phyloP scores from a whole-genome alignment of 768 basidiomycete genomes.

The Tulasnella sp. region DNA sequence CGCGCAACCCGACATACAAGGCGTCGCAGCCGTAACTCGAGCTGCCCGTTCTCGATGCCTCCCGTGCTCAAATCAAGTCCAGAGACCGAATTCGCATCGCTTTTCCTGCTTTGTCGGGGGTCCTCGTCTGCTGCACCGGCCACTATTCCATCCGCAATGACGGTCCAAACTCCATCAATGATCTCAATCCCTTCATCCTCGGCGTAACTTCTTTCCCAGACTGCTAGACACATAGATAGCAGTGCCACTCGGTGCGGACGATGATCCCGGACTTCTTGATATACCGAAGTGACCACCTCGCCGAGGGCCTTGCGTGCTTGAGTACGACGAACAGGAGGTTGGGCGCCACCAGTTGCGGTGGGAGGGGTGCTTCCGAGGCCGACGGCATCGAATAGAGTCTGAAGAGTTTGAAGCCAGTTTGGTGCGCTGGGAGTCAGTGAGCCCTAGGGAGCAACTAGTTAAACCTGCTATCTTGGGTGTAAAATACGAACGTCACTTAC shows the following conservation, averaged over 20 bases:
- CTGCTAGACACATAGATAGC: conserved; percentile 17
- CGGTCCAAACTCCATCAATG: neutral
- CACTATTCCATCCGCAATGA: conserved; percentile 29
- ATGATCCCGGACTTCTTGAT: conserved; percentile 30
- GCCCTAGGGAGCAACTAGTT: neutral
- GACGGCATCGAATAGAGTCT: conserved; percentile 22
- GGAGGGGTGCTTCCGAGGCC: neutral
- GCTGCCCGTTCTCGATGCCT: neutral
- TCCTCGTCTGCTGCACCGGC: conserved; percentile 29
- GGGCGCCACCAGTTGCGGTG: neutral
- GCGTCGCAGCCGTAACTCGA: conserved; percentile 13
- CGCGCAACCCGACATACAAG: conserved; percentile 17
- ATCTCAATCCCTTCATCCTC: conserved; percentile 5
- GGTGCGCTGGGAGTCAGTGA: conserved; percentile 20
- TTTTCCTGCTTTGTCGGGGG: neutral
- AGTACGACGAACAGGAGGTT: neutral
- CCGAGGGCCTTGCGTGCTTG: conserved; percentile 28
- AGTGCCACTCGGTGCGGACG: conserved; percentile 24
- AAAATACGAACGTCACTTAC: neutral
- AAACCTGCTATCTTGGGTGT: neutral
- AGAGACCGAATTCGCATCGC: neutral
- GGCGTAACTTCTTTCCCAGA: conserved; percentile 24
- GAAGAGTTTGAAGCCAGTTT: conserved; percentile 20
- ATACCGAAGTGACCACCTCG: conserved; percentile 7
- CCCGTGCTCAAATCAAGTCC: neutral